phyloP scores from a whole-genome alignment of 257 asterid species.

The Gentiana macrophylla region DNA sequence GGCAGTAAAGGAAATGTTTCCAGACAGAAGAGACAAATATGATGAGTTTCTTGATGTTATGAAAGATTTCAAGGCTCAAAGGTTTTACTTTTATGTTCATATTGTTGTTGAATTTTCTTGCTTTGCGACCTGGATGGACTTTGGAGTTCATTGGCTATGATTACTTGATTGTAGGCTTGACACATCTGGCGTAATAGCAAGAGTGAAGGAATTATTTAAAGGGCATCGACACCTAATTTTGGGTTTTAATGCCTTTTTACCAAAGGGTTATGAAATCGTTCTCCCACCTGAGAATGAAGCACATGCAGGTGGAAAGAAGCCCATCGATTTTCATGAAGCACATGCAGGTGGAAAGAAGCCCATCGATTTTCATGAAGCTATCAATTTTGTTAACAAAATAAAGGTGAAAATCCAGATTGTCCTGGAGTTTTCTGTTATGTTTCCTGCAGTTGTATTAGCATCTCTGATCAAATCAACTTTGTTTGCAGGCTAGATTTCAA shows the following conservation, averaged over 20 bases:
- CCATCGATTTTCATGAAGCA: constrained; percentile 72
- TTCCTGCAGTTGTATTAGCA: constrained; percentile 2
- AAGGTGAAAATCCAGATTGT: constrained; percentile 47
- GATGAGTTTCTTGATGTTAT: constrained; percentile 85
- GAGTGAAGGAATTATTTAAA: constrained; percentile 81
- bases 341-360: constrained; percentile 39
- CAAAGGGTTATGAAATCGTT: constrained; percentile 62
- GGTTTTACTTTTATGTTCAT: constrained; percentile 25
- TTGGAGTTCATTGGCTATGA: not conserved
- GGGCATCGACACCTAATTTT: constrained; percentile 75
- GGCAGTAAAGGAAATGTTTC: constrained; percentile 68
- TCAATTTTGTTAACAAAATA: constrained; percentile 69
- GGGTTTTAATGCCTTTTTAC: constrained; percentile 93
- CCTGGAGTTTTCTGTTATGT: constrained; percentile 1
- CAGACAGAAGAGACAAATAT: constrained; percentile 62
- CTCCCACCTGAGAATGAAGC: constrained; percentile 45
- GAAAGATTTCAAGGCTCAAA: constrained; percentile 90
- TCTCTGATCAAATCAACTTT: constrained; percentile 20
- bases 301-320: constrained; percentile 40
- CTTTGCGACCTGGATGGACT: no score
- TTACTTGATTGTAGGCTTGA: constrained; percentile 40
- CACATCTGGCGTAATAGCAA: constrained; percentile 52
- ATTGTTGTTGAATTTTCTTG: constrained; percentile 2
- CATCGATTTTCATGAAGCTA: constrained; percentile 69
- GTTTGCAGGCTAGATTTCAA: constrained; percentile 74